Evolutionary conservation across 1,139 yeast species (phyloP).

Genomic region (Nakaseomyces sp.): DNA sequence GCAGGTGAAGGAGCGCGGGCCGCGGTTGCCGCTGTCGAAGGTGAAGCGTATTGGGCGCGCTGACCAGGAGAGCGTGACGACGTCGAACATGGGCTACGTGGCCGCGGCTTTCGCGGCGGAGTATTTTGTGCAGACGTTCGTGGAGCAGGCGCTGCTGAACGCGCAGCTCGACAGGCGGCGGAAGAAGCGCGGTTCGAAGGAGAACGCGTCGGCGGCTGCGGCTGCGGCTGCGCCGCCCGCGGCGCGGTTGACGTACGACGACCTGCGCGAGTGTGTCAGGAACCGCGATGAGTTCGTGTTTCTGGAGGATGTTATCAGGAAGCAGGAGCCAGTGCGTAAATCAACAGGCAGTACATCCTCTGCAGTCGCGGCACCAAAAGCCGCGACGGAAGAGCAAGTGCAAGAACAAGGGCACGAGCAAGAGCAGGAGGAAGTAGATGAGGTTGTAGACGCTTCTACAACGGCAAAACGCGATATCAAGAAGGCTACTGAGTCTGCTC

Average conservation of each 20-base stretch:
- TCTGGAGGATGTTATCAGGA: slow-evolving; percentile 57
- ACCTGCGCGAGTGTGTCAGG: slow-evolving; percentile 64
- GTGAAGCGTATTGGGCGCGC: slow-evolving; percentile 75
- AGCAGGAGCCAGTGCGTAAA: too few relatives aligned
- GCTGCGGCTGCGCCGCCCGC: too few relatives aligned
- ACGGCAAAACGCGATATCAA: too few relatives aligned
- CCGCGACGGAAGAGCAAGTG: slow-evolving; percentile 3
- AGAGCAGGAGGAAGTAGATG: neutral
- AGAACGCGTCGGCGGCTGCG: too few relatives aligned
- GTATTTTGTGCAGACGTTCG: slow-evolving; percentile 66
- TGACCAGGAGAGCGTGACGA: slow-evolving; percentile 73
- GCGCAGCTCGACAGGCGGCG: slow-evolving; percentile 5
- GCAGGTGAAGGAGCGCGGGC: slow-evolving; percentile 8
- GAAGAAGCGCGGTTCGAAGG: slow-evolving; percentile 15
- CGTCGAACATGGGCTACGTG: slow-evolving; percentile 72
- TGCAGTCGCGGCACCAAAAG: neutral
- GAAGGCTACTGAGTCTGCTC: neutral
- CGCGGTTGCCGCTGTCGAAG: slow-evolving; percentile 61
- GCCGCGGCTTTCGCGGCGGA: slow-evolving; percentile 86
- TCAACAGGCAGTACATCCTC: neutral
- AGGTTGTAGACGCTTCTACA: too few relatives aligned
- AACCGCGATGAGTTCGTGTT: slow-evolving; percentile 61
- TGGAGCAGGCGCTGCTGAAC: slow-evolving; percentile 64
- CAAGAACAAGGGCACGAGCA: slow-evolving; percentile 7
- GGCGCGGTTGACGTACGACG: slow-evolving; percentile 42